Conservation (phyloP, 2,329 filamentous ascomycete species). For the Diaporthe citri region DNA sequence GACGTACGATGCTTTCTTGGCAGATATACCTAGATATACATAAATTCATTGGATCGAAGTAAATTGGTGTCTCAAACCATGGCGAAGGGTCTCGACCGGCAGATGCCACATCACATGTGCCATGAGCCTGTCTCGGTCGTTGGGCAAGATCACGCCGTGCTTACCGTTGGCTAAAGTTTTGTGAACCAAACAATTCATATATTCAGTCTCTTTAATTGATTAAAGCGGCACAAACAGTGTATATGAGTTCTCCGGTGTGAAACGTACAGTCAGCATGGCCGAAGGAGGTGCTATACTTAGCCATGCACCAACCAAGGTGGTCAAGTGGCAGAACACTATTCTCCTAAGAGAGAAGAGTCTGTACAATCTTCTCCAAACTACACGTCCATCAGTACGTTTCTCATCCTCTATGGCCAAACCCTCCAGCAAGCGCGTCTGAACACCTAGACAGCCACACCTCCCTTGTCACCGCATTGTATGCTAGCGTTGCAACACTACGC, state of each 20-base stretch:
- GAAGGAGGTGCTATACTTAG: too few relatives aligned
- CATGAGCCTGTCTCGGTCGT: neutral
- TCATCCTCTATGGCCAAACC: neutral
- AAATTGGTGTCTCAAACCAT: neutral
- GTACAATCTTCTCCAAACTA: neutral
- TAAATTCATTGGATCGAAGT: neutral
- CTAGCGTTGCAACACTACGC: neutral
- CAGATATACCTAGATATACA: neutral
- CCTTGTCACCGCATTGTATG: neutral
- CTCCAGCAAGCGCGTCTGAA: neutral
- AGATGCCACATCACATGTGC: neutral
- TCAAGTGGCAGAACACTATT: neutral
- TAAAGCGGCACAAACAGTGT: neutral
- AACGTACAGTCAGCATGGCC: neutral
- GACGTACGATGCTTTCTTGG: neutral
- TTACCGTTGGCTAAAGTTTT: neutral
- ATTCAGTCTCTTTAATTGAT: neutral
- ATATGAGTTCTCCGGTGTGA: neutral
- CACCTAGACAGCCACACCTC: neutral
- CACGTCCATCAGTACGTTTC: too few relatives aligned
- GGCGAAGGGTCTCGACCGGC: neutral
- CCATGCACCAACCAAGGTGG: neutral
- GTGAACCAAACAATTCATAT: too few relatives aligned
- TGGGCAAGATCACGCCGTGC: too few relatives aligned
- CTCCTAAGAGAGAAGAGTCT: neutral